These are phyloP conservation scores for Solanum aculeatissimum DNA, from an alignment of 305 asterid species.

Conservation along the genomic window DNA sequence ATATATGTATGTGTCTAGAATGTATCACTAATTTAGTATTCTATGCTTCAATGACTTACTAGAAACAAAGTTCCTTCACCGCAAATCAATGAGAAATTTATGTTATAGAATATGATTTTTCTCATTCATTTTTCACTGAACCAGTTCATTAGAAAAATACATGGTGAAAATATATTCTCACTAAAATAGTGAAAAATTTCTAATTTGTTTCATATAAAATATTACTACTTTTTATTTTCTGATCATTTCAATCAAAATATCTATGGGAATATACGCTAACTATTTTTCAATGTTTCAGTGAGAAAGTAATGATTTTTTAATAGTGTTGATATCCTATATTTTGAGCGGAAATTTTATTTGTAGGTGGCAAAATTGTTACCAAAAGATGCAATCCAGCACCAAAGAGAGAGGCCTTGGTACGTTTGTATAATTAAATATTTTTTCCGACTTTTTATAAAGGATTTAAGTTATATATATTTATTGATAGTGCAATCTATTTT, in stretches of 20 bases:
- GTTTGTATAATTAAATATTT: neutral
- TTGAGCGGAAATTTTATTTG: neutral
- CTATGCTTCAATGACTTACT: neutral
- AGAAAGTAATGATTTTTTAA: neutral
- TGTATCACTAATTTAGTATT: neutral
- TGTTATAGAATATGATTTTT: neutral
- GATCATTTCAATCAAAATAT: neutral
- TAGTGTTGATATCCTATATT: neutral
- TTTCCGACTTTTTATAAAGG: neutral
- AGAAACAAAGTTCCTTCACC: neutral
- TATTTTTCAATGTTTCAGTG: neutral
- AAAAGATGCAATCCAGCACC: neutral
- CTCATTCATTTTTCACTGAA: neutral
- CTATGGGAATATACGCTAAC: neutral
- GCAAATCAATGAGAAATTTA: neutral
- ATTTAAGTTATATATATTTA: neutral
- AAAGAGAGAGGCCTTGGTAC: neutral
- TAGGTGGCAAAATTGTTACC: neutral
- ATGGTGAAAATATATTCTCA: neutral
- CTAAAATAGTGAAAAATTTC: neutral
- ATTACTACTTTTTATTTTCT: neutral
- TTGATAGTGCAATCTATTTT: neutral
- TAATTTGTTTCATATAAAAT: neutral
- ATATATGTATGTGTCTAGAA: neutral
- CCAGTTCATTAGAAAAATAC: neutral